Base-by-base conservation (phyloP, 2,329 filamentous ascomycete genomes). In the Sarocladium brachiariae region DNA sequence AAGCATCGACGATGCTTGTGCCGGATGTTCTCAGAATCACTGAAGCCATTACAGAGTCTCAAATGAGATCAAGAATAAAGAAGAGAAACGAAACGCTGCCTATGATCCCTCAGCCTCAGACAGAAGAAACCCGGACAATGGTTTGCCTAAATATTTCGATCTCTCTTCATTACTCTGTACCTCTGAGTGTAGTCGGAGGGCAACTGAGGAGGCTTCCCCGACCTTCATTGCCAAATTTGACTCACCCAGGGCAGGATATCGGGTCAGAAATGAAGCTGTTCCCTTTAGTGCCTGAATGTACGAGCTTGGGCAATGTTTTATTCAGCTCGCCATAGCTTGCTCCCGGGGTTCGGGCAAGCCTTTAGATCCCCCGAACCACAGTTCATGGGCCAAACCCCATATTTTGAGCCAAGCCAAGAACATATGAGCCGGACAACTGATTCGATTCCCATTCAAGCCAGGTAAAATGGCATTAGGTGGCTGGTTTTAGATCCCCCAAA, bases 1-100 rank as follows among this genome's bases (percentile, higher is more conserved):
- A 60, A 0, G 60, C 61, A 52, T 73, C 70, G 21, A 79, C 69
- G 13, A 80, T 68, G 23, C 57, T 54, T 3, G 54, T 55, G 11
- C 58, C 57, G 2, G 56, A 51, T 1, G 60, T 60, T 25, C 56
- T 54, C 2, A 65, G 55, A n/a, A 63, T 53, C 53, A 56, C 56
- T 49, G 19, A 33, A 23, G 41, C 24, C 27, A 47, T 51, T 19
- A 2, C 37, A 31, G 16, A 11, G 25, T 16, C 4, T 41, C 27
- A 31, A n/a, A n/a, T n/a, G n/a, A n/a, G n/a, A n/a, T n/a, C n/a
- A n/a, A n/a, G n/a, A n/a, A n/a, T n/a, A n/a, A n/a, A n/a, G n/a
- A n/a, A n/a, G n/a, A n/a, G n/a, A n/a, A n/a, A n/a, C n/a, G n/a
- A n/a, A n/a, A n/a, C n/a, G n/a, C n/a, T n/a, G n/a, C n/a, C n/a